Evolutionary conservation across 2,329 filamentous ascomycete species (phyloP), one percentile per base, ranked within the genome.

Genomic region (Pseudogymnoascus sp.): DNA sequence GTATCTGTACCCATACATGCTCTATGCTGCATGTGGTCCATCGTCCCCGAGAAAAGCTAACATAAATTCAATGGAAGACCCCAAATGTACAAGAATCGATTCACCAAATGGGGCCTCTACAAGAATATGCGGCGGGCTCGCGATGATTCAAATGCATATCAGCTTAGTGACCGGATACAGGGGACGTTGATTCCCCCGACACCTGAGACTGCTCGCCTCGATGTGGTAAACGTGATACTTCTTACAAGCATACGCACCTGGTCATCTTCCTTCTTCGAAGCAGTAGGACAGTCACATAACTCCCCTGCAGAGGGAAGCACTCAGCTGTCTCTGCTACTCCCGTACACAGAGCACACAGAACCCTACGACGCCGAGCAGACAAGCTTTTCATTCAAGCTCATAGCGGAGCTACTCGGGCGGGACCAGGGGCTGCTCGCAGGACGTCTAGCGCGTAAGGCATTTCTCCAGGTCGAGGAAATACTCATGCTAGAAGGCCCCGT

Each of bases 11-110:
- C 37, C 9, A 21, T 39, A 39, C 18, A 19, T 39, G 18, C 37
- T 21, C 18, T 21, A 39, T 39, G 37, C 18, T 39, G 37, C 18
- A 39, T 21, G 37, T 21, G 5, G 8, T 39, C 37, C 18, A 21
- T 9, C 7, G 18, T 39, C 37, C 21, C 18, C 37, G 37, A 21
- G 37, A 39, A 19, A 39, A 9, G 18, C 37, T 39, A 19, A 39
- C 37, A 39, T 39, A 8, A 39, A 39, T 39, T 39, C 10, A 21
- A 39, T 19, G 37, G 13, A 12, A 66, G 63, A 19, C 48, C 55
- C 28, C 66, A 67, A 37, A 67, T 67, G 66, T 67, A 67, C 61
- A 67, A 67, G 61, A 67, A 67, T 33, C 59, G 66, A 4, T 66
- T 67, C 30, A 55, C 66, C 12, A 64, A 64, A 58, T 67, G 65